Conservation (phyloP, 768 basidiomycete genomes). For the Suillus decipiens region DNA sequence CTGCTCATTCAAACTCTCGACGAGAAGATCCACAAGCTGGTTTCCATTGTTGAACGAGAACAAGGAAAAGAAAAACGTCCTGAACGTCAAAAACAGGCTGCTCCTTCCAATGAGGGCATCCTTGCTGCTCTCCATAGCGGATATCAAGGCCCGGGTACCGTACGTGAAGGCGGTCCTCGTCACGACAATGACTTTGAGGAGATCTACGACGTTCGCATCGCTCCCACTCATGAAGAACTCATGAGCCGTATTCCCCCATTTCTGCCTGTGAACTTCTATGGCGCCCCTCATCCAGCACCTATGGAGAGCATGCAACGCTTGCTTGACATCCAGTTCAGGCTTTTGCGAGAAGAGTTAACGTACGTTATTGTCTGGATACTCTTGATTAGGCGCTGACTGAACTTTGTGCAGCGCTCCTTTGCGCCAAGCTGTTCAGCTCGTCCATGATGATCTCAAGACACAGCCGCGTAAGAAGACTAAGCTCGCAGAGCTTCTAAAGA, state of each 20-base stretch:
- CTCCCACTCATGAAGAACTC: constrained; percentile 71
- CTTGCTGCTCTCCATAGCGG: constrained; percentile 38
- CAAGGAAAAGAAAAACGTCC: constrained; percentile 35
- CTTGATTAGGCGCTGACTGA: not conserved
- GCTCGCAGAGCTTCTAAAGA: constrained; percentile 48
- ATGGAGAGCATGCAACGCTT: constrained; percentile 61
- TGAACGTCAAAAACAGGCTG: constrained; percentile 10
- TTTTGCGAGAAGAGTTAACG: constrained; percentile 74
- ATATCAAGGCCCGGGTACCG: constrained; percentile 58
- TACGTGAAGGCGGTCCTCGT: constrained; percentile 51
- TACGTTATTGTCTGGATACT: constrained; percentile 30
- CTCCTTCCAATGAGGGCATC: constrained; percentile 36
- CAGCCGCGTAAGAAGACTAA: constrained; percentile 31
- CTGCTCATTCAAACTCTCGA: constrained; percentile 36
- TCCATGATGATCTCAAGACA: constrained; percentile 46
- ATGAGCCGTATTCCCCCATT: constrained; percentile 49
- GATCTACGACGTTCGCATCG: constrained; percentile 61
- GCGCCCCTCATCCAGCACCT: constrained; percentile 64
- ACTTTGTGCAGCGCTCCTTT: constrained; percentile 47
- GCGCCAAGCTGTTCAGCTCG: constrained; percentile 48
- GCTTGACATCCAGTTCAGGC: constrained; percentile 74
- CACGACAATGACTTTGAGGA: constrained; percentile 69
- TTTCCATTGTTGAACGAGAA: constrained; percentile 54
- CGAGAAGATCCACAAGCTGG: constrained; percentile 33
- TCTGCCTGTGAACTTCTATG: constrained; percentile 59